Conservation (phyloP, 2,329 filamentous ascomycete species). For the Fusarium brevicatenulatum region DNA sequence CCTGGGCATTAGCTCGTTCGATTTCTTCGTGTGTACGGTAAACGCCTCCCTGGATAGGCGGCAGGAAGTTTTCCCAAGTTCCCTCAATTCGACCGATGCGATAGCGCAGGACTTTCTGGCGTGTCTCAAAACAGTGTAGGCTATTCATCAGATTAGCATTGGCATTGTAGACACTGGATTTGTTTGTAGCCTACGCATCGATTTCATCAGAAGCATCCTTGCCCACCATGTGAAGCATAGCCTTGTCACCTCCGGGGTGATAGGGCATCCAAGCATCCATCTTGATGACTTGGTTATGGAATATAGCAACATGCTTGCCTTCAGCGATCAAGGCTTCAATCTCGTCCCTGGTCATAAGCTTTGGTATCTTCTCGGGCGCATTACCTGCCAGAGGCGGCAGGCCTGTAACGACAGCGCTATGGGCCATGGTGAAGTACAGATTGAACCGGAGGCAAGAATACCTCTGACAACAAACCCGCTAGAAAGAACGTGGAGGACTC, state of each 20-base stretch:
- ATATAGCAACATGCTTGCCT: conserved; percentile 81
- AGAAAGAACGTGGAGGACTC: conserved; percentile 1
- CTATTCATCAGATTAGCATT: conserved; percentile 56
- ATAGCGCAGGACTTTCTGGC: conserved; percentile 80
- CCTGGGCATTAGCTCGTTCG: conserved; percentile 40
- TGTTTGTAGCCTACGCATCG: conserved; percentile 71
- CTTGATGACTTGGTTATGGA: conserved; percentile 84
- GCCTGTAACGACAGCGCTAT: conserved; percentile 36
- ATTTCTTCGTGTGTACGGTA: conserved; percentile 65
- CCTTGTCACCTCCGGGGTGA: conserved; percentile 91
- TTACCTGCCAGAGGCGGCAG: conserved; percentile 27
- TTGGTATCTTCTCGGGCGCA: conserved; percentile 45
- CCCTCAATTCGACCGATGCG: conserved; percentile 85
- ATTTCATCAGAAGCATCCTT: conserved; percentile 95
- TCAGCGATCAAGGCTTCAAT: conserved; percentile 82
- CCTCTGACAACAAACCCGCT: background rate
- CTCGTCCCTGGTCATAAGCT: conserved; percentile 52
- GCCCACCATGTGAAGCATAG: conserved; percentile 93
- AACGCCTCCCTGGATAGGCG: conserved; percentile 89
- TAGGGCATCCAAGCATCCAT: conserved; percentile 88
- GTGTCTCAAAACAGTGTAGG: conserved; percentile 83
- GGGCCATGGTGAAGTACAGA: conserved; percentile 10
- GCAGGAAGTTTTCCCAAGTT: conserved; percentile 86
- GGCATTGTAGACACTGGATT: background rate
- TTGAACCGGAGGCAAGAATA: background rate